phyloP scores from a whole-genome alignment of 2,329 filamentous ascomycete genomes.

The Talaromyces verruculosus region DNA sequence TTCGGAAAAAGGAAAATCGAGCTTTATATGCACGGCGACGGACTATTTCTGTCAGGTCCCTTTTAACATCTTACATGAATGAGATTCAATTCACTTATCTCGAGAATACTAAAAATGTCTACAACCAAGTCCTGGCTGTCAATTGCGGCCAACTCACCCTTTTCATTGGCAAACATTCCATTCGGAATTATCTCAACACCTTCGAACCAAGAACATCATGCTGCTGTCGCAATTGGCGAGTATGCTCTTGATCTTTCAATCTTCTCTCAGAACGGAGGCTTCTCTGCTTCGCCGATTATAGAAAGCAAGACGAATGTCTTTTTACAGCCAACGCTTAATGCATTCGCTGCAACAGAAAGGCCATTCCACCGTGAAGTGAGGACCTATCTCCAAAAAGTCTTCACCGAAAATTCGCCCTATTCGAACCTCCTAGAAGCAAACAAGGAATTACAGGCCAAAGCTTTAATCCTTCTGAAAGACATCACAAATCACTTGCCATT shows the following conservation, averaged over 20 bases:
- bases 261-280: conserved; percentile 61
- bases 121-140: conserved; percentile 54
- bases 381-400: conserved; percentile 65
- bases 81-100: neutral
- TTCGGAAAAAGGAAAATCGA: neutral
- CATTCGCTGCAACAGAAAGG: conserved; percentile 70
- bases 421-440: conserved; percentile 65
- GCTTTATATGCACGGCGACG: neutral
- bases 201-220: conserved; percentile 56
- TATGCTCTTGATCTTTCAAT: conserved; percentile 67
- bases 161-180: conserved; percentile 77
- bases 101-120: conserved; percentile 3
- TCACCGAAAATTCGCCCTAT: conserved; percentile 59
- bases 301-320: conserved; percentile 63
- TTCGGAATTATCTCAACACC: conserved; percentile 76
- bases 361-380: conserved; percentile 67
- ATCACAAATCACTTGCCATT: conserved; percentile 71
- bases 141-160: conserved; percentile 62
- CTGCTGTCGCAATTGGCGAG: conserved; percentile 71
- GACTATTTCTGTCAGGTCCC: neutral
- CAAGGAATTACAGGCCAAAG: conserved; percentile 54
- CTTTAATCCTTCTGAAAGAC: conserved; percentile 59
- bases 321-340: conserved; percentile 65
- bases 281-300: conserved; percentile 58
- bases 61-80: neutral